Conservation (phyloP, 805 yeast genomes). For the Saturnispora sekii region DNA sequence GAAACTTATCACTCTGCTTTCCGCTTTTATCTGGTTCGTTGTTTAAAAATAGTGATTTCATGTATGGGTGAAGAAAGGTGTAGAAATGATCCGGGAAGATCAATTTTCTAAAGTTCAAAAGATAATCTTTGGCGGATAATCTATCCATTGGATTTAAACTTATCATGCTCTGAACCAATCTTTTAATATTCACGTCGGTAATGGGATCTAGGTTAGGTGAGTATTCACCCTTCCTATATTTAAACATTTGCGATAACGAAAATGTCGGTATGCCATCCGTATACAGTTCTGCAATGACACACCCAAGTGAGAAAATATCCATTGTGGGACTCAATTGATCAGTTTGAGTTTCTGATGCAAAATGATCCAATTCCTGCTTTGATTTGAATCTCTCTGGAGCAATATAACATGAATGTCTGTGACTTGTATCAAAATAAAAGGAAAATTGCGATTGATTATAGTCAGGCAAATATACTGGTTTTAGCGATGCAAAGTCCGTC, state of each 20-base stretch:
- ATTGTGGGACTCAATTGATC: conserved; percentile 44
- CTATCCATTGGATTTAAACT: conserved; percentile 53
- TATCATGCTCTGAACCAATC: conserved; percentile 56
- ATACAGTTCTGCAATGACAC: conserved; percentile 84
- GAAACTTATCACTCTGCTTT: conserved; percentile 15
- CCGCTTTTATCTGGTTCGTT: background rate
- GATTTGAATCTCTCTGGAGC: conserved; percentile 83
- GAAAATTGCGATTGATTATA: conserved; percentile 89
- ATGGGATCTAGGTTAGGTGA: conserved; percentile 53
- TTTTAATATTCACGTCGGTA: conserved; percentile 38
- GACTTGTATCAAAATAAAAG: conserved; percentile 86
- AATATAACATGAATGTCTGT: conserved; percentile 75
- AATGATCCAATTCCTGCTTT: conserved; percentile 17
- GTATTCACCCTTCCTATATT: conserved; percentile 62
- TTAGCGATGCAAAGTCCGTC: conserved; percentile 76
- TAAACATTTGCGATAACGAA: conserved; percentile 78
- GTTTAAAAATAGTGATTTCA: conserved; percentile 25
- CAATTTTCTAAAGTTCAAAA: conserved; percentile 38
- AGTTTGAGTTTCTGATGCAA: background rate
- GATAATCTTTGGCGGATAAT: conserved; percentile 41
- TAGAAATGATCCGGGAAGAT: conserved; percentile 65
- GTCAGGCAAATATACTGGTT: conserved; percentile 81
- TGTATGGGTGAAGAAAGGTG: conserved; percentile 58
- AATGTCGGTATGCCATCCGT: conserved; percentile 82
- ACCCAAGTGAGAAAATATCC: conserved; percentile 80